Evolutionary conservation across 345 rosid species (phyloP).

Genomic region (Rhodomyrtus tomentosa): DNA sequence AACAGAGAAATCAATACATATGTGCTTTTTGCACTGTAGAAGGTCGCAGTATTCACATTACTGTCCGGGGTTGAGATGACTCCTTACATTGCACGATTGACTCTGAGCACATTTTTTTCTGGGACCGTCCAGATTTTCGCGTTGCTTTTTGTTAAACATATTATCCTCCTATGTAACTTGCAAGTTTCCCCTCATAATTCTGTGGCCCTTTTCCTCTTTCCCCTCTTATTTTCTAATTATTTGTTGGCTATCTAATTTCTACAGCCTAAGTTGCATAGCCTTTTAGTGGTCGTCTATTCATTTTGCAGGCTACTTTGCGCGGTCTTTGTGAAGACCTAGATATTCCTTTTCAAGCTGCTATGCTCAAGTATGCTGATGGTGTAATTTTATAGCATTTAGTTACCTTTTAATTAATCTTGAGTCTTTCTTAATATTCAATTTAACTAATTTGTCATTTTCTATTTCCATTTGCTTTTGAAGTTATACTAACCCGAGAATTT

Average conservation of each 20-base stretch:
- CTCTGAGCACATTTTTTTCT: background rate
- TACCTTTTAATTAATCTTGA: background rate
- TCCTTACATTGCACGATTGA: background rate
- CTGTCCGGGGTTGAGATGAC: background rate
- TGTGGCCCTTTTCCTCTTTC: background rate
- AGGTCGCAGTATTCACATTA: background rate
- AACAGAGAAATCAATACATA: background rate
- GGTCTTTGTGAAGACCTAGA: conserved; percentile 67
- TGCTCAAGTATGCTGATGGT: conserved; percentile 50
- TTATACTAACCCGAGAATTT: background rate
- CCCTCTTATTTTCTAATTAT: background rate
- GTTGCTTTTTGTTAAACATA: background rate
- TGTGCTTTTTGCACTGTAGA: background rate
- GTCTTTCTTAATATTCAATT: background rate
- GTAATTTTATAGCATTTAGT: background rate
- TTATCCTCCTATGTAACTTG: background rate
- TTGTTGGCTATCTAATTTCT: background rate
- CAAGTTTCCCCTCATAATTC: background rate
- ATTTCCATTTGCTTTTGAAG: background rate
- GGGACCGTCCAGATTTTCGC: background rate
- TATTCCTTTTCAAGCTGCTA: conserved; percentile 62
- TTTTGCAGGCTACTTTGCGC: conserved; percentile 51
- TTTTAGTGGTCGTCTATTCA: background rate
- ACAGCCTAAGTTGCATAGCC: background rate
- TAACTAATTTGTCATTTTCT: background rate